A percentile compares a stretch with the other conserved stretches of the same genome.
Evolutionary conservation across 257 asterid genomes (phyloP).

Genomic region (Ajuga chamaepitys): DNA sequence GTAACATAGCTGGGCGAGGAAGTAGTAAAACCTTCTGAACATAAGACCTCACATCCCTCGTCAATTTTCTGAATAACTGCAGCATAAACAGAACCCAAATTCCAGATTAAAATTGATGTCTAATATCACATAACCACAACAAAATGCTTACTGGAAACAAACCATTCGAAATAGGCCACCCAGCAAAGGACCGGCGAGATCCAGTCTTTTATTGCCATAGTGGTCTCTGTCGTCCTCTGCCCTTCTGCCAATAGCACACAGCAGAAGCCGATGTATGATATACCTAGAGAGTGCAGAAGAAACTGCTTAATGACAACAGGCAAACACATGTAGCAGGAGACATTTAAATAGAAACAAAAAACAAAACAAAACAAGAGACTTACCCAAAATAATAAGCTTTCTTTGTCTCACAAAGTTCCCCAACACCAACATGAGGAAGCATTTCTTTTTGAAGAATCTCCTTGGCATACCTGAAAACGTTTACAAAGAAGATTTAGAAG

Average conservation of each 20-base stretch:
- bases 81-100: conserved; percentile 27
- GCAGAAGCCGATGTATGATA: conserved; percentile 82
- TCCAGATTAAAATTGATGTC: conserved; percentile 13
- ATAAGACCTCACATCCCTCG: conserved; percentile 89
- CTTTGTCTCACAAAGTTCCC: conserved; percentile 90
- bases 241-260: conserved; percentile 92
- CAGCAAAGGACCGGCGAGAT: conserved; percentile 98
- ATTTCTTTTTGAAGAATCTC: conserved; percentile 96
- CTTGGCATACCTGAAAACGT: conserved; percentile 68
- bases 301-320: conserved; percentile 9
- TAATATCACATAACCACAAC: conserved; percentile 13
- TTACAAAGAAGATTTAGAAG: conserved; percentile 7
- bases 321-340: conserved; percentile 1
- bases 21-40: conserved; percentile 73
- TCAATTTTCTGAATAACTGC: conserved; percentile 94
- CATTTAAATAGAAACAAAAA: too few relatives aligned
- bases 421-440: conserved; percentile 99
- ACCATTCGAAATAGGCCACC: conserved; percentile 98
- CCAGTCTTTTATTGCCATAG: conserved; percentile 94
- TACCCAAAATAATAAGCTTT: conserved; percentile 97
- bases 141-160: conserved; percentile 16
- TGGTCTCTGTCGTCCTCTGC: conserved; percentile 97
- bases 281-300: conserved; percentile 38
- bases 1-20: conserved; percentile 10
- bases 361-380: conserved; percentile 18